Evolutionary conservation across 768 basidiomycete genomes (phyloP).

Genomic region (Guyanaporus albipodus): DNA sequence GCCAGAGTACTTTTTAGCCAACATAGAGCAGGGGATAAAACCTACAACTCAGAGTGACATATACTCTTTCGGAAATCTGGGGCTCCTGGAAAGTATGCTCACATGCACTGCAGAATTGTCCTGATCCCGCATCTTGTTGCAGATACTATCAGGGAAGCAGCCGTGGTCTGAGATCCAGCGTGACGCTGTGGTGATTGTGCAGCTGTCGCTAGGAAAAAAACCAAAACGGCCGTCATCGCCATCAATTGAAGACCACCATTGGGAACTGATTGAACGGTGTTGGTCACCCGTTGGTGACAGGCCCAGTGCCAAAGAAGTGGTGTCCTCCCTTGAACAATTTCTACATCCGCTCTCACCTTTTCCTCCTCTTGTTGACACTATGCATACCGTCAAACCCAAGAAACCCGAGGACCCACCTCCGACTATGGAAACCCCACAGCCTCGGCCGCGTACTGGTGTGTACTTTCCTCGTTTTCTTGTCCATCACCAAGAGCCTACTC

Average conservation of each 20-base stretch:
- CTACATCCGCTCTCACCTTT: neutral
- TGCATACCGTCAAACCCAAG: constrained; percentile 18
- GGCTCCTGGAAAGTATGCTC: neutral
- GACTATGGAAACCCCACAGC: too few species aligned
- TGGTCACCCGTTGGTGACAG: neutral
- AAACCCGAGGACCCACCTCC: constrained; percentile 16
- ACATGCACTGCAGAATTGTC: neutral
- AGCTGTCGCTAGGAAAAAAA: neutral
- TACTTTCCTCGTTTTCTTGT: constrained; percentile 4
- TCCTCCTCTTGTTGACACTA: too few species aligned
- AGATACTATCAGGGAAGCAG: neutral
- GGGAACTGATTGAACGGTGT: constrained; percentile 4
- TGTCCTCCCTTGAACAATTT: neutral
- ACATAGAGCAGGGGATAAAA: neutral
- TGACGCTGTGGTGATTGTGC: neutral
- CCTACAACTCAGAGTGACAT: neutral
- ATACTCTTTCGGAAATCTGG: neutral
- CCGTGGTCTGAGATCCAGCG: neutral
- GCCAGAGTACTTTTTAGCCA: neutral
- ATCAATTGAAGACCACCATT: constrained; percentile 5
- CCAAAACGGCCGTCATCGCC: neutral
- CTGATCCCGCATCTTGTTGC: neutral
- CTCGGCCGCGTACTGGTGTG: constrained; percentile 7
- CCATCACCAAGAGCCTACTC: too few species aligned
- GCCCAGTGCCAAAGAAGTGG: neutral